Evolutionary conservation across 345 rosid genomes (phyloP), one percentile per base, ranked within the genome.

Genomic region (Brassica juncea): DNA sequence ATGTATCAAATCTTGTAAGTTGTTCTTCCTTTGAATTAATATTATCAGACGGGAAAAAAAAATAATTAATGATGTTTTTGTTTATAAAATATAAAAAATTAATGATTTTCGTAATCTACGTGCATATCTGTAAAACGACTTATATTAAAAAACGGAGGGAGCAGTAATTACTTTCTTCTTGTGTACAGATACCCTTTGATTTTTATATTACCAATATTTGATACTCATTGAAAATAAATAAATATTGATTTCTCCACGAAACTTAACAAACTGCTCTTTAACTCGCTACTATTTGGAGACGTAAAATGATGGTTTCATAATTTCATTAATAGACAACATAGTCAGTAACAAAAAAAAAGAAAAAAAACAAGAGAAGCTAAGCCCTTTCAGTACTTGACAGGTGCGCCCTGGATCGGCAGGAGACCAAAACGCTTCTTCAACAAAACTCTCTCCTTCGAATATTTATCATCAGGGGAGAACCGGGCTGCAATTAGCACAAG

Each of bases 391-490:
- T 91, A 91, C 81, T 89, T 91, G 57, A 19, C 89, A 57, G 97
- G 92, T 7, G 92, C 75, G 31, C 83, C 82, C 82, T 90, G 94
- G 21, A 89, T 93, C 0, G 93, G 97, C 78, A 93, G 79, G 83
- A 93, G 85, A 30, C 94, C 94, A 27, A 91, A 93, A 3, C 97
- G 87, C 84, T 88, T 93, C 88, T 93, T 93, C 74, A 91, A 79
- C 61, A 84, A 80, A 68, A 89, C 86, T 88, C 97, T 93, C 74
- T 91, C 88, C 84, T 90, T 88, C 0, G 94, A 88, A 76, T 83
- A 93, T 73, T 93, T 89, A 87, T 91, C 98, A 68, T 93, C 98
- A 0, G 97, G 98, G 6, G 94, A 91, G 86, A 93, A 93, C 34
- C 97, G 91, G 30, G 97, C 98, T 91, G 88, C 86, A 64, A 68